These are phyloP conservation scores for Fragilaria crotonensis DNA, from an alignment of 108 stramenopile species.

Conservation along the genomic window DNA sequence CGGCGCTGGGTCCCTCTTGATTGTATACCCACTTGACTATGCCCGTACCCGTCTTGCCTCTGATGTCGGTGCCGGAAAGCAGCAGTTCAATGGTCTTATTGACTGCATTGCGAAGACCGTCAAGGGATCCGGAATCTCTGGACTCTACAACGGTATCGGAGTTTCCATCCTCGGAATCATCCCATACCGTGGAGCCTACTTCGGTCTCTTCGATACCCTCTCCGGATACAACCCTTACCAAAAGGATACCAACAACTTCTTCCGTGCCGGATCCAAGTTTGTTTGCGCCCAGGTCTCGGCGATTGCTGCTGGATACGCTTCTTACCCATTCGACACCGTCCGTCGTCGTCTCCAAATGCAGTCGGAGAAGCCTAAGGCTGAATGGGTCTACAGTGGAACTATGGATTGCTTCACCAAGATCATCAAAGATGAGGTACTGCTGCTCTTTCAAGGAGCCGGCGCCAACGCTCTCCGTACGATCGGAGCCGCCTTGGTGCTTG, in stretches of 20 bases:
- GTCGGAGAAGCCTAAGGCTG: constrained; percentile 91
- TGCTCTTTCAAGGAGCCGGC: constrained; percentile 99
- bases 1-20: constrained; percentile 92
- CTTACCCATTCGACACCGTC: constrained; percentile 99
- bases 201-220: constrained; percentile 97
- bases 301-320: constrained; percentile 90
- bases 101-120: constrained; percentile 96
- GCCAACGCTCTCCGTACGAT: constrained; percentile 98
- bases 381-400: constrained; percentile 96
- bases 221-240: constrained; percentile 97
- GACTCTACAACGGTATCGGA: constrained; percentile 98
- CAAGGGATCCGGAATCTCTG: constrained; percentile 72
- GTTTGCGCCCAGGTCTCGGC: constrained; percentile 93
- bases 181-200: constrained; percentile 98
- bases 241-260: constrained; percentile 73
- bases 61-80: constrained; percentile 92
- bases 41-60: constrained; percentile 98
- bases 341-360: constrained; percentile 99
- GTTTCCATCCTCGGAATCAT: constrained; percentile 95
- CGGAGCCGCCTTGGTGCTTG: constrained; percentile 94
- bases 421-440: constrained; percentile 79
- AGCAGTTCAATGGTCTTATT: constrained; percentile 93
- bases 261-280: constrained; percentile 94
- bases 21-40: constrained; percentile 99
- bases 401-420: constrained; percentile 96